These are phyloP conservation scores for Solioccasus polychromus DNA, from an alignment of 768 basidiomycete species.

Conservation along the genomic window DNA sequence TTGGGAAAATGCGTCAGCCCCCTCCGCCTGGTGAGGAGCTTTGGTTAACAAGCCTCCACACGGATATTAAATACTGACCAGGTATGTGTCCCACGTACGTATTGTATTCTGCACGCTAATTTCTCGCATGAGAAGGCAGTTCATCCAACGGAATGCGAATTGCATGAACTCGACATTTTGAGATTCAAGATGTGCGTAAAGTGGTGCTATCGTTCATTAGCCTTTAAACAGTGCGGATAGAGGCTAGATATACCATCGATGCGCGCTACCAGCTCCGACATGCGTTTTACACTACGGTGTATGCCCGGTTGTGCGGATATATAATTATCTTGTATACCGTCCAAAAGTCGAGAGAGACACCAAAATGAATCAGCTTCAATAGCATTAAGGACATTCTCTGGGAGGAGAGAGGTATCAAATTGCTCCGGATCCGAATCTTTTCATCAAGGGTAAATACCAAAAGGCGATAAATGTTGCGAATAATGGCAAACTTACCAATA, in stretches of 20 bases:
- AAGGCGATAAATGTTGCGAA: background rate
- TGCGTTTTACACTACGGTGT: constrained; percentile 86
- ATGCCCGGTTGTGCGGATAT: constrained; percentile 97
- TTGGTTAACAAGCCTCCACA: background rate
- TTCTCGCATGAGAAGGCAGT: constrained; percentile 96
- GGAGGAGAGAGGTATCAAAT: constrained; percentile 78
- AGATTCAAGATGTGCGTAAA: constrained; percentile 80
- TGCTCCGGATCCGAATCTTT: constrained; percentile 88
- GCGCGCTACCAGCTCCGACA: constrained; percentile 89
- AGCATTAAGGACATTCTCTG: constrained; percentile 69
- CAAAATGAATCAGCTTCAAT: constrained; percentile 98
- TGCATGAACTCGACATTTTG: constrained; percentile 99
- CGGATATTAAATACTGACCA: constrained; percentile 52
- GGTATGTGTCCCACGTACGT: constrained; percentile 99
- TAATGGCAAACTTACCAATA: constrained; percentile 58
- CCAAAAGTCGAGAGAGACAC: constrained; percentile 92
- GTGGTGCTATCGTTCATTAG: constrained; percentile 54
- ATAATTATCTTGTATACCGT: constrained; percentile 99
- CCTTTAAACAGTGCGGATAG: background rate
- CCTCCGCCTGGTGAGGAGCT: constrained; percentile 72
- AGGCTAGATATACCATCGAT: constrained; percentile 69
- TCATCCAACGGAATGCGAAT: constrained; percentile 99
- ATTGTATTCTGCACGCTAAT: constrained; percentile 96
- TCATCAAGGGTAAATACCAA: constrained; percentile 4
- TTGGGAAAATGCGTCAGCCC: constrained; percentile 96